A percentile compares a stretch with the other conserved stretches of the same genome.
phyloP scores from a whole-genome alignment of 192 early-diverging fungal genomes.

The Rhizoclosmatium sp. region DNA sequence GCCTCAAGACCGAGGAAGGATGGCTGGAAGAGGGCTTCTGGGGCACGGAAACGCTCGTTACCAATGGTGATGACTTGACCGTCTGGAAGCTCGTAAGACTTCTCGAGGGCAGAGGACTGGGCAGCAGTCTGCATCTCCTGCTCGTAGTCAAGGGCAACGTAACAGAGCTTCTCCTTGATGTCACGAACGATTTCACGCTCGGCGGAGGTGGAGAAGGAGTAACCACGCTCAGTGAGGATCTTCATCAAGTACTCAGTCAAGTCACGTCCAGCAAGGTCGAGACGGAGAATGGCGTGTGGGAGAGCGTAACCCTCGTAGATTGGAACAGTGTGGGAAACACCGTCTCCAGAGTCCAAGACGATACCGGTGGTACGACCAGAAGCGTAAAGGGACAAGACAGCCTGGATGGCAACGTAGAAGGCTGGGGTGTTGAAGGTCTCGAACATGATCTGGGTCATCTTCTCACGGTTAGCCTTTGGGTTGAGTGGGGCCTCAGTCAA shows the following conservation, averaged over 20 bases:
- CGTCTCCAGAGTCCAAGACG: slow-evolving; percentile 97
- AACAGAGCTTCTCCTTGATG: slow-evolving; percentile 99
- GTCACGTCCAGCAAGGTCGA: slow-evolving; percentile 96
- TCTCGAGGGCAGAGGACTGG: slow-evolving; percentile 91
- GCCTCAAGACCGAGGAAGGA: slow-evolving; percentile 89
- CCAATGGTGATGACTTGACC: slow-evolving; percentile 98
- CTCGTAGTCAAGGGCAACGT: slow-evolving; percentile 97
- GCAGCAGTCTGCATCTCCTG: slow-evolving; percentile 96
- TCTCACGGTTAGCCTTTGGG: slow-evolving; percentile 98
- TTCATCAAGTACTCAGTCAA: slow-evolving; percentile 94
- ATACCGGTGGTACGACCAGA: slow-evolving; percentile 98
- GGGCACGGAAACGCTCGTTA: slow-evolving; percentile 97
- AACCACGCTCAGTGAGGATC: slow-evolving; percentile 94
- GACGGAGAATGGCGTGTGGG: slow-evolving; percentile 95
- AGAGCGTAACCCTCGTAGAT: slow-evolving; percentile 98
- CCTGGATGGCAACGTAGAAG: slow-evolving; percentile 98
- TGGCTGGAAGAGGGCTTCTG: slow-evolving; percentile 98
- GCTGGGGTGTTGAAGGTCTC: slow-evolving; percentile 97
- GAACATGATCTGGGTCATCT: slow-evolving; percentile 99
- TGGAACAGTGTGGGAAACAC: slow-evolving; percentile 97
- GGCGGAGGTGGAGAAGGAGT: slow-evolving; percentile 94
- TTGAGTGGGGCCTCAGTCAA: slow-evolving; percentile 97
- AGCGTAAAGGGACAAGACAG: slow-evolving; percentile 95
- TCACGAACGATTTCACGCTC: slow-evolving; percentile 99
- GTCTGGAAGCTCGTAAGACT: slow-evolving; percentile 98